phyloP scores from a whole-genome alignment of 2,329 filamentous ascomycete genomes.

The Trichoderma polysporum region DNA sequence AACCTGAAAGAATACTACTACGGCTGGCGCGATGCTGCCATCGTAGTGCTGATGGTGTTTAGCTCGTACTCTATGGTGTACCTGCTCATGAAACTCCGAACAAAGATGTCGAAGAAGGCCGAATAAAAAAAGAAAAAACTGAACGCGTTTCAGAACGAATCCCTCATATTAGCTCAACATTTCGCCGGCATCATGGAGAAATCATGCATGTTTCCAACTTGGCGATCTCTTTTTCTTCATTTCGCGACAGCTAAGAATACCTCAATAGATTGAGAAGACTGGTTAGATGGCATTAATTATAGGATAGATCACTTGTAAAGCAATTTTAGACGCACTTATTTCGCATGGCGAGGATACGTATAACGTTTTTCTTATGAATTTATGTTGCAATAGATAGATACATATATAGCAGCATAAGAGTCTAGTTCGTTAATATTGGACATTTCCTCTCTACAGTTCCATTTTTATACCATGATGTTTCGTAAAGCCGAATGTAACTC shows the following conservation, averaged over 20 bases:
- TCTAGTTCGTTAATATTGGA: neutral
- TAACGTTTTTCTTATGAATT: neutral
- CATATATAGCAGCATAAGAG: neutral
- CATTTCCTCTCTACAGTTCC: too few relatives aligned
- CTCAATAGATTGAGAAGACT: neutral
- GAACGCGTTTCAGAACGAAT: too few relatives aligned
- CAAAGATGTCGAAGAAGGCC: slow-evolving; percentile 49
- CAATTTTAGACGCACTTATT: neutral
- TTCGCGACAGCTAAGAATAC: neutral
- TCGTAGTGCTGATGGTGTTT: slow-evolving; percentile 56
- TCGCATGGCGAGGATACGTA: neutral
- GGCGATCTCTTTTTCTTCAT: neutral
- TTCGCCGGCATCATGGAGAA: neutral
- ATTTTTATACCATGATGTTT: neutral
- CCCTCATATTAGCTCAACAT: neutral
- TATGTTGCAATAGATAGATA: neutral
- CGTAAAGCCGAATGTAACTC: neutral
- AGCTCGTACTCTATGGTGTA: slow-evolving; percentile 53
- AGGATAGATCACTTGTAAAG: slow-evolving; percentile 1
- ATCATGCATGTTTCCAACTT: neutral
- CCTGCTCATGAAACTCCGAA: slow-evolving; percentile 48
- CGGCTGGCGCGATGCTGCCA: slow-evolving; percentile 65
- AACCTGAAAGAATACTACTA: slow-evolving; percentile 62
- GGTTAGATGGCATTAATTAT: neutral
- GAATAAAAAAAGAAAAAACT: slow-evolving; percentile 29